phyloP scores from a whole-genome alignment of 495 filamentous ascomycete species.

The Penicillium simplicissimum region DNA sequence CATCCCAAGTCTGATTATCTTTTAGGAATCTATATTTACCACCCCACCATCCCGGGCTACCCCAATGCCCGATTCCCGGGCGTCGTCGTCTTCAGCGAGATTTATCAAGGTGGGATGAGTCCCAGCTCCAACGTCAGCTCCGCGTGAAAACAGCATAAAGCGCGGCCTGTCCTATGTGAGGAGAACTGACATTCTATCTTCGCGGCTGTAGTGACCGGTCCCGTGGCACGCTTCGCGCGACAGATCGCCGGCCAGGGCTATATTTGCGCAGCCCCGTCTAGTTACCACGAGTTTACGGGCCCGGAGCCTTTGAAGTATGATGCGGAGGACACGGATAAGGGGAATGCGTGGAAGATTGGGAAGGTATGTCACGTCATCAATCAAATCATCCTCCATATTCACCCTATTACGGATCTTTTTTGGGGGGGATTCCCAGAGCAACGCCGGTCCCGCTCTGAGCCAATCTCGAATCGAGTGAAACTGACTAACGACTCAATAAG shows the following conservation, averaged over 20 bases:
- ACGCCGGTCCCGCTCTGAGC: too few relatives aligned
- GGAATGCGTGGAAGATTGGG: slow-evolving; percentile 80
- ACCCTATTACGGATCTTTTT: too few relatives aligned
- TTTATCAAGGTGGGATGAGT: slow-evolving; percentile 76
- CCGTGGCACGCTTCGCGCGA: slow-evolving; percentile 85
- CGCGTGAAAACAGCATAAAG: background rate
- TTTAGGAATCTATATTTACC: slow-evolving; percentile 83
- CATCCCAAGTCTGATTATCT: slow-evolving; percentile 5
- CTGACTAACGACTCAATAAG: slow-evolving; percentile 33
- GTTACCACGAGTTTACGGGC: slow-evolving; percentile 90
- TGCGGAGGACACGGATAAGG: slow-evolving; percentile 80
- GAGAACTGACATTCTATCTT: background rate
- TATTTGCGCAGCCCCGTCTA: slow-evolving; percentile 86
- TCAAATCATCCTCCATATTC: background rate
- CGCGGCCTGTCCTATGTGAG: too few relatives aligned
- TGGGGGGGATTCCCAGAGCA: too few relatives aligned
- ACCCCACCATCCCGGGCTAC: slow-evolving; percentile 80
- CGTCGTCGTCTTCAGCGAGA: slow-evolving; percentile 90
- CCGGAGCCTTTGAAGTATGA: slow-evolving; percentile 86
- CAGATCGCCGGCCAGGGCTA: slow-evolving; percentile 94
- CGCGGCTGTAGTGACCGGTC: slow-evolving; percentile 71
- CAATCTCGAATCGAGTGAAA: background rate
- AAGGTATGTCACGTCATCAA: slow-evolving; percentile 54
- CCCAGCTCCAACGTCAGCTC: background rate
- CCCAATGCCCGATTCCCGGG: slow-evolving; percentile 89